Evolutionary conservation across 441 rosid genomes (phyloP), one percentile per base, ranked within the genome.

Genomic region (Gossypium gossypioides): DNA sequence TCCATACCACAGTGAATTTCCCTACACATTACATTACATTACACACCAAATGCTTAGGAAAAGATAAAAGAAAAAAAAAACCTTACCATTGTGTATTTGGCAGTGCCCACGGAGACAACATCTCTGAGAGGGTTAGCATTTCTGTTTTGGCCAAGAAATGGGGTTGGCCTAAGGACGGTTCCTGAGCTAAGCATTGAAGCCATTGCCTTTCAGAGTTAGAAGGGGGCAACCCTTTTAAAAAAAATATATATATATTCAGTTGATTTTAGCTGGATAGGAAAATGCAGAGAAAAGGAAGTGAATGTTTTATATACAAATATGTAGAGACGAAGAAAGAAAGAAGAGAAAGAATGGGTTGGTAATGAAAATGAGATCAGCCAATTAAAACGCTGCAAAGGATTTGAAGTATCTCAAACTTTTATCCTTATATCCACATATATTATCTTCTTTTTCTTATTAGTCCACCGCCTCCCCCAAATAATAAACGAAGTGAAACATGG

Each of bases 1-100:
- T 75, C 97, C 98, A 72, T 93, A 90, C 98, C 97, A 93, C 81
- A 91, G 81, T 0, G 90, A 89, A 77, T 86, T 87, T 42, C 90
- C 87, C 96, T 93, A 42, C 22, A 72, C n/a, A 74, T 69, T 27
- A 44, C 77, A 68, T 48, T 29, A 51, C 12, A 60, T 68, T 50
- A 46, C 77, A 63, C 29, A 50, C 40, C 15, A 40, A 22, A 18
- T 21, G 4, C 10, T 1, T n/a, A 6, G 10, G 3, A 25, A n/a
- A 10, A 6, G 44, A 19, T n/a, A 5, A 3, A 9, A n/a, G 13
- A 63, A 4, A 65, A 4, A 22, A 22, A 6, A 29, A 24, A 10
- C 29, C 44, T 46, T 74, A 91, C 96, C 97, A 93, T 91, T 66
- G 83, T 83, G 89, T 76, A 93, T 66, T 86, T 91, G 79, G 78